Percentiles rank a stretch among this genome's conserved stretches.
These are phyloP conservation scores for Dunaliella primolecta DNA, from an alignment of 139 green algal genomes.

Conservation along the genomic window DNA sequence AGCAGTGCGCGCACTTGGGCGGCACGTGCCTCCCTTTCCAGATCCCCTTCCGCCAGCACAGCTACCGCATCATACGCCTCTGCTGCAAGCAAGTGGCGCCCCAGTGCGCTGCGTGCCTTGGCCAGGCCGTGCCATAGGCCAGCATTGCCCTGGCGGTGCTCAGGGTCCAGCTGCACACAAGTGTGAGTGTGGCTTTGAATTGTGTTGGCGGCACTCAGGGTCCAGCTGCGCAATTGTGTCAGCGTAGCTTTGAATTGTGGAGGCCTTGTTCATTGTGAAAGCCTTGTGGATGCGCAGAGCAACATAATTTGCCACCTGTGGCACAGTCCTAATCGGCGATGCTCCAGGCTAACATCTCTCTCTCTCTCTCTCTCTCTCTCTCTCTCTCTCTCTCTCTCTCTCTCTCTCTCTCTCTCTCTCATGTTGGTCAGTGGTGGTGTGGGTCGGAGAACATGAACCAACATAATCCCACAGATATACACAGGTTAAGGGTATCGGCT, in stretches of 20 bases:
- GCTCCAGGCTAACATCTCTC: neutral
- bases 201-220: slow-evolving; percentile 24
- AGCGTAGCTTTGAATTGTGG: slow-evolving; percentile 22
- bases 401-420: too few relatives aligned
- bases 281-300: neutral
- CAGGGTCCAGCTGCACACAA: slow-evolving; percentile 28
- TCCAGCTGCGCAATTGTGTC: slow-evolving; percentile 24
- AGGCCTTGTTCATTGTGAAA: neutral
- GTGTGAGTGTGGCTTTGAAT: neutral
- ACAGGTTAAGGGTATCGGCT: too few relatives aligned
- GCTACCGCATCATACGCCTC: slow-evolving; percentile 26
- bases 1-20: neutral
- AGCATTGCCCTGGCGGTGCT: slow-evolving; percentile 33
- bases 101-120: slow-evolving; percentile 14
- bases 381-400: too few relatives aligned
- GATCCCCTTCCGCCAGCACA: slow-evolving; percentile 4
- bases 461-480: too few relatives aligned
- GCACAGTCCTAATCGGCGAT: neutral
- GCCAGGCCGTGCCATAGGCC: slow-evolving; percentile 45
- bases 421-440: too few relatives aligned
- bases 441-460: too few relatives aligned
- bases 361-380: too few relatives aligned
- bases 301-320: neutral
- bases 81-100: neutral
- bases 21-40: neutral